These are phyloP conservation scores for Agrocybe chaxingu DNA, from an alignment of 768 basidiomycete genomes.

Conservation along the genomic window DNA sequence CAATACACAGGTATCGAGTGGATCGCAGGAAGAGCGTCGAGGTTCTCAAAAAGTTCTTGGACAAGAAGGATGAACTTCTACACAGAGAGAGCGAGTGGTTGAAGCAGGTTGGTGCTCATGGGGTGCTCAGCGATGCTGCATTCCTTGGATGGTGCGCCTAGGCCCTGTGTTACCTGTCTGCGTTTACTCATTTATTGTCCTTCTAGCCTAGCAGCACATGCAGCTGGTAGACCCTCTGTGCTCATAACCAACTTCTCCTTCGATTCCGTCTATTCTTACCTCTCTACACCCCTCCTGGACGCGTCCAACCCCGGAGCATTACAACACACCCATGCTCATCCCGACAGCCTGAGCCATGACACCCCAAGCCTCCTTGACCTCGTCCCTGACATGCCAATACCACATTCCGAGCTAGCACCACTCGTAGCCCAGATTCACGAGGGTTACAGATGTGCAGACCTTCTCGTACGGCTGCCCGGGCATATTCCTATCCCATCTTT, in stretches of 20 bases:
- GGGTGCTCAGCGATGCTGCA: conserved; percentile 74
- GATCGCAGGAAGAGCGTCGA: conserved; percentile 69
- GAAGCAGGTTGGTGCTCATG: conserved; percentile 42
- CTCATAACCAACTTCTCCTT: conserved; percentile 84
- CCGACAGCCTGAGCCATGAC: conserved; percentile 4
- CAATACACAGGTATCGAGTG: conserved; percentile 55
- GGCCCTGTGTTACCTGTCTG: background rate
- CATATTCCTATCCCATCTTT: conserved; percentile 79
- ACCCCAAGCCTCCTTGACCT: conserved; percentile 23
- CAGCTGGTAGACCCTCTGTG: conserved; percentile 62
- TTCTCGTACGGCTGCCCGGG: conserved; percentile 69
- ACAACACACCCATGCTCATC: conserved; percentile 7
- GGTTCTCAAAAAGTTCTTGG: conserved; percentile 57
- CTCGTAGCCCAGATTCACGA: conserved; percentile 60
- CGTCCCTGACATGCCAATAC: conserved; percentile 53
- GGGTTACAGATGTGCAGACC: conserved; percentile 70
- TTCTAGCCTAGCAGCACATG: conserved; percentile 62
- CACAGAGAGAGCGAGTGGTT: conserved; percentile 60
- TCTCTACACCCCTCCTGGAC: conserved; percentile 56
- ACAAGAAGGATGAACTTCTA: conserved; percentile 50
- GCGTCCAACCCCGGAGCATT: conserved; percentile 15
- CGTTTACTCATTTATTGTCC: background rate
- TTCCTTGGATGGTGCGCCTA: conserved; percentile 68
- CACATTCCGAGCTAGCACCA: conserved; percentile 45
- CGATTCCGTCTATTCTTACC: conserved; percentile 79